Conservation (phyloP, 345 rosid species). For the Eucalyptus victrix region DNA sequence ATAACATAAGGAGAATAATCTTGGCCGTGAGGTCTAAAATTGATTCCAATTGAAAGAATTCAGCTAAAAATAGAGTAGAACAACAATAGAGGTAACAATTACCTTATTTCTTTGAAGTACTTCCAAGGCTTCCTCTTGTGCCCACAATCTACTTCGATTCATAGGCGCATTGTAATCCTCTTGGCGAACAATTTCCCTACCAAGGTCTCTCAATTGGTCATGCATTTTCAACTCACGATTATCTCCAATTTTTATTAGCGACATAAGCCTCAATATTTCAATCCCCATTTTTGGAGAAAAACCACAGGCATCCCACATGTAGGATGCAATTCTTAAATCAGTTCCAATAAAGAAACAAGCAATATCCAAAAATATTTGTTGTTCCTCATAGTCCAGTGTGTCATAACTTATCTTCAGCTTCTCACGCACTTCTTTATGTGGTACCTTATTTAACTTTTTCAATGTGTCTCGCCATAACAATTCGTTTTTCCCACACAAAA, state of each 20-base stretch:
- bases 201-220: too few species aligned
- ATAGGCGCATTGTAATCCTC: accelerated
- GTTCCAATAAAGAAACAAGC: not conserved
- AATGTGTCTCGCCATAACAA: accelerated
- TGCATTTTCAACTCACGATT: accelerated
- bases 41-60: too few species aligned
- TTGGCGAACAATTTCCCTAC: too few species aligned
- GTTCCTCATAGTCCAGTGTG: accelerated
- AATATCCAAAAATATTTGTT: not conserved
- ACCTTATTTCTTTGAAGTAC: too few species aligned
- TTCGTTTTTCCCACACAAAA: accelerated
- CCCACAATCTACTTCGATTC: too few species aligned
- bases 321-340: not conserved
- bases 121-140: accelerated
- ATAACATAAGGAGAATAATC: too few species aligned
- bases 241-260: not conserved
- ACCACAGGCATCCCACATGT: not conserved
- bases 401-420: not conserved
- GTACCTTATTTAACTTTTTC: accelerated
- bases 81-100: too few species aligned
- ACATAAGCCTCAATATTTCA: not conserved
- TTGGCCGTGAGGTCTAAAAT: accelerated
- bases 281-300: not conserved
- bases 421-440: accelerated
- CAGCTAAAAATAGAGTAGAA: too few species aligned